Base-by-base conservation (phyloP, 768 basidiomycete species). In the Agrocybe pediades region DNA sequence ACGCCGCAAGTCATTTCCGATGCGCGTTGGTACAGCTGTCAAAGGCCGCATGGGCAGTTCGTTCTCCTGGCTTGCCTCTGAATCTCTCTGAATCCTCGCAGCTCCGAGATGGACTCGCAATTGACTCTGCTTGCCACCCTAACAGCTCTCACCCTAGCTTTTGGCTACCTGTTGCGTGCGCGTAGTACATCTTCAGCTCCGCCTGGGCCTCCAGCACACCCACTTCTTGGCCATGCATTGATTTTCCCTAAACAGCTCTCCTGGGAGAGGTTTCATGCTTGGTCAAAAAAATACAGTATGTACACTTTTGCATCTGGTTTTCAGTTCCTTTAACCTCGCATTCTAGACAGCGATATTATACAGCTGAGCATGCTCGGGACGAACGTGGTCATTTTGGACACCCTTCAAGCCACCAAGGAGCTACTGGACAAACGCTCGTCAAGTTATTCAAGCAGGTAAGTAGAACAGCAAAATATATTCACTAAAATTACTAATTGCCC, bases 401-500 rank as follows among this genome's bases (percentile, higher is more conserved):
- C 71, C 3, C 36, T 66, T 2, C 63, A 75, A 36, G 67, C 71
- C 2, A 70, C 70, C 2, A 58, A 57, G 8, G 78, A 78, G 15
- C 70, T 79, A 15, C 65, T 79, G 41, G 76, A 77, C 42, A 72
- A 68, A 49, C 61, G 73, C 9, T 74, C 71, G 6, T 45, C 62
- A 19, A 71, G 73, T 19, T 79, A 79, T 57, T 78, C 71, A 1
- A 68, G 65, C 44, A 57, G 72, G 62, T 63, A 49, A 1, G 56
- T 46, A 2, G 11, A 15, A 23, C 23, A 11, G 11, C 24, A n/a
- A 36, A 36, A 3, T 21, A 21, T 15, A 6, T 41, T 39, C 23
- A 16, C n/a, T 17, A 15, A 7, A 29, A 42, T 11, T 9, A 5
- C 33, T 36, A 13, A 24, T 16, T 29, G 6, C 8, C 25, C 46